Evolutionary conservation across 768 basidiomycete genomes (phyloP), one percentile per base, ranked within the genome.

Genomic region (Kwoniella mangroviensis): DNA sequence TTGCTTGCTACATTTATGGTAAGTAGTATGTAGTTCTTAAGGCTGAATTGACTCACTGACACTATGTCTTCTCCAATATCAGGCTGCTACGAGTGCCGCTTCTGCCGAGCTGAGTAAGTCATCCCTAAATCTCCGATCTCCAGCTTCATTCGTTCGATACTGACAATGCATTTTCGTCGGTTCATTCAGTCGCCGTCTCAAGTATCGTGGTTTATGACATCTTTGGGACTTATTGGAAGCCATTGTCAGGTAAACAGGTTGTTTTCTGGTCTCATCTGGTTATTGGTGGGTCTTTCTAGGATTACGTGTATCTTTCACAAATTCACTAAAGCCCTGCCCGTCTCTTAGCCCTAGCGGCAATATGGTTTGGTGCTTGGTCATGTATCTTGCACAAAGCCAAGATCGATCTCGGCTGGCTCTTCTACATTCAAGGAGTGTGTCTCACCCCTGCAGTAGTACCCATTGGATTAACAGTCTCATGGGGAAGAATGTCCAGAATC

Each of bases 31-130:
- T 19, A 6, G 34, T 34, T 34, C 34, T 34, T 7, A 34, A 34
- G 34, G 34, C 34, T 34, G 6, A 34, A 34, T 34, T 34, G 34
- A 34, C 34, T 7, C 34, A 34, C 4, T 34, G 34, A 34, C 34
- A 34, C 34, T 7, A 34, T 34, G 34, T 34, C 34, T 21, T 19
- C 26, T 26, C n/a, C n/a, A 26, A 64, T 19, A 52, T 66, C 63
- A 86, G 86, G 86, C 86, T 12, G 86, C 86, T 19, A 87, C 86
- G 4, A 85, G 85, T 42, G 85, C 86, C 7, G 83, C 85, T 17
- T 85, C 85, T 72, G 82, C 86, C 11, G 86, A 87, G 70, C 81
- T 86, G 42, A 86, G 63, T 65, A 28, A 65, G 63, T 53, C 19
- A 28, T 26, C 15, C 11, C 12, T 13, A 60, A 19, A 49, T 49